phyloP scores from a whole-genome alignment of 2,329 filamentous ascomycete genomes.

The Paraphaeosphaeria sporulosa region DNA sequence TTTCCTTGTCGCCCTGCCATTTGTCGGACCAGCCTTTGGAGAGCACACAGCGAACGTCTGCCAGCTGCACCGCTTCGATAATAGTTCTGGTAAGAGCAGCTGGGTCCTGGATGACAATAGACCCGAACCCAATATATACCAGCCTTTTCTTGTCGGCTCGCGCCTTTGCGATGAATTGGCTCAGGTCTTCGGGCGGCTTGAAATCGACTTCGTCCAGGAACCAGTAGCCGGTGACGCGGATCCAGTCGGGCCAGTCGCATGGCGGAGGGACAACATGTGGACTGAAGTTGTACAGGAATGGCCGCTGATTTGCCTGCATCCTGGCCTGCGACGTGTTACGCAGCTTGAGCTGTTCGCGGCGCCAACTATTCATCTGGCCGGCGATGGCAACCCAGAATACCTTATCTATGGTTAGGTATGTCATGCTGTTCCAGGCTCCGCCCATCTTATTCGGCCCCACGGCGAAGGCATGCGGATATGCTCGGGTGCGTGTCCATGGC shows the following conservation, averaged over 20 bases:
- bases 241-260: slow-evolving; percentile 96
- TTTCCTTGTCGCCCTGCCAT: slow-evolving; percentile 54
- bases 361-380: slow-evolving; percentile 91
- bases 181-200: slow-evolving; percentile 77
- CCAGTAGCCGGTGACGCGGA: slow-evolving; percentile 97
- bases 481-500: slow-evolving; percentile 96
- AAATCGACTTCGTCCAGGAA: slow-evolving; percentile 83
- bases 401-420: slow-evolving; percentile 95
- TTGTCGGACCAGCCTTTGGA: slow-evolving; percentile 98
- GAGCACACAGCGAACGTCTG: slow-evolving; percentile 91
- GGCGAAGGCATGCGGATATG: slow-evolving; percentile 95
- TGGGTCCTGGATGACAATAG: slow-evolving; percentile 91
- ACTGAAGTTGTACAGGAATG: slow-evolving; percentile 97
- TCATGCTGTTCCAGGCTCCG: slow-evolving; percentile 92
- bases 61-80: slow-evolving; percentile 86
- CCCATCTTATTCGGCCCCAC: slow-evolving; percentile 94
- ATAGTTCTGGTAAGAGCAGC: slow-evolving; percentile 90
- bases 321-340: slow-evolving; percentile 85
- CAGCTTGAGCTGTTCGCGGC: slow-evolving; percentile 79
- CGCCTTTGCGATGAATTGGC: slow-evolving; percentile 83
- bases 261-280: slow-evolving; percentile 93
- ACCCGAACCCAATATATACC: slow-evolving; percentile 96
- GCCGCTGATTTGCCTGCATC: slow-evolving; percentile 96
- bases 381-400: slow-evolving; percentile 96
- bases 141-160: slow-evolving; percentile 84